Evolutionary conservation across 441 rosid species (phyloP).

Genomic region (Metrosideros polymorpha): DNA sequence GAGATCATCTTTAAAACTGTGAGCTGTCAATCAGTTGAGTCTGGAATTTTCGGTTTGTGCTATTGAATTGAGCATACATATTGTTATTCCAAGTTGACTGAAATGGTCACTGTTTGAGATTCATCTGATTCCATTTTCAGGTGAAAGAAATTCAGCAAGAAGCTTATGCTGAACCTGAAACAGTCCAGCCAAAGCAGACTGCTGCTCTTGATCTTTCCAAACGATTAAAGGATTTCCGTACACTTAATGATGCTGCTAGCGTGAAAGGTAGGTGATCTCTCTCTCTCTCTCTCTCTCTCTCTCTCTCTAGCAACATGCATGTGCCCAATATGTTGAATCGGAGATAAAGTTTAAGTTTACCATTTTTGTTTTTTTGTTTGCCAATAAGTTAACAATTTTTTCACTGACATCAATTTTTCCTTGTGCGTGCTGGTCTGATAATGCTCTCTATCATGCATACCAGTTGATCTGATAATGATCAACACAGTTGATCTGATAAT

Average conservation of each 20-base stretch:
- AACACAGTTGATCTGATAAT: background rate
- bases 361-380: background rate
- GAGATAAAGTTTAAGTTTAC: too few relatives aligned
- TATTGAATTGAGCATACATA: background rate
- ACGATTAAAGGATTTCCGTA: conserved; percentile 56
- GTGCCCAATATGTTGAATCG: background rate
- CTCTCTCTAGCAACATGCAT: background rate
- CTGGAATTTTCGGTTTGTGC: background rate
- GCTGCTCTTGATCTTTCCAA: conserved; percentile 79
- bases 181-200: conserved; percentile 44
- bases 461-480: background rate
- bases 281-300: background rate
- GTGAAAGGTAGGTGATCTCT: conserved; percentile 44
- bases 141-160: conserved; percentile 84
- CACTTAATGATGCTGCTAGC: conserved; percentile 51
- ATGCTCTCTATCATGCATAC: background rate
- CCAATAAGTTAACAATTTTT: background rate
- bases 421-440: background rate
- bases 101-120: background rate
- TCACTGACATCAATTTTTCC: background rate
- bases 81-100: background rate
- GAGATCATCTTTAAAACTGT: background rate
- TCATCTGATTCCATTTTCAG: conserved; percentile 17
- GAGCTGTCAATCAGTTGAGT: background rate
- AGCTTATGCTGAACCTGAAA: conserved; percentile 35